A percentile compares a stretch with the other conserved stretches of the same genome.
These are phyloP conservation scores for Golubevia sp. DNA, from an alignment of 1,284 basidiomycete species.

Conservation along the genomic window DNA sequence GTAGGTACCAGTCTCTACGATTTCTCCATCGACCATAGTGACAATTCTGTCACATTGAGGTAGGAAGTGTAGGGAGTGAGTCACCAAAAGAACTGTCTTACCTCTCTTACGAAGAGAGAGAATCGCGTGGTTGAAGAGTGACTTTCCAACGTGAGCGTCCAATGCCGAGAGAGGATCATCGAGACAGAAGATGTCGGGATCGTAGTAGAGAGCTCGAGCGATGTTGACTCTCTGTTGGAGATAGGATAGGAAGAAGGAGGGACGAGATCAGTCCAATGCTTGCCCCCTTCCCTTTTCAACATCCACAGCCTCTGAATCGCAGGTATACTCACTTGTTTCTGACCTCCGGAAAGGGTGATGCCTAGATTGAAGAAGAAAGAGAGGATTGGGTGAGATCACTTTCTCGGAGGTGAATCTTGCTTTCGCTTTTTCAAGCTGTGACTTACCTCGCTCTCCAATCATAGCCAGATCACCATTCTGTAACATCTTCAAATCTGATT, in stretches of 20 bases:
- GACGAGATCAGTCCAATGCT: too few relatives aligned
- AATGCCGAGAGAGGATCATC: conserved; percentile 76
- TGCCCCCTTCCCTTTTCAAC: too few relatives aligned
- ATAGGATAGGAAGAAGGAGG: too few relatives aligned
- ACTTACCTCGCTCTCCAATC: conserved; percentile 67
- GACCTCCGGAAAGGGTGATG: conserved; percentile 66
- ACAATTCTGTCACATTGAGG: conserved; percentile 74
- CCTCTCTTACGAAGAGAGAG: conserved; percentile 31
- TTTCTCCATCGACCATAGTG: conserved; percentile 73
- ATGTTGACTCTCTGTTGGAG: conserved; percentile 75
- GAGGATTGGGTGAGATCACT: background rate
- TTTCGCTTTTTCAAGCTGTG: background rate
- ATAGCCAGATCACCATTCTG: conserved; percentile 75
- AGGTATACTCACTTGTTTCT: too few relatives aligned
- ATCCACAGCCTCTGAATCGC: too few relatives aligned
- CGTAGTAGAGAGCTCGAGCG: conserved; percentile 73
- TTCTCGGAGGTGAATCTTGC: background rate
- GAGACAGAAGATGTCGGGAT: conserved; percentile 72
- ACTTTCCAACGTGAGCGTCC: conserved; percentile 61
- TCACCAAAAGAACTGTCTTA: conserved; percentile 57
- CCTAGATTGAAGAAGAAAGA: conserved; percentile 3
- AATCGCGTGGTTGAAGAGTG: conserved; percentile 56
- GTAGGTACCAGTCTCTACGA: conserved; percentile 72
- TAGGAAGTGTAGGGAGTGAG: conserved; percentile 65
- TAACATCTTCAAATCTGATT: conserved; percentile 72